Conservation (phyloP, 2,329 filamentous ascomycete species). For the Aureobasidium melanogenum region DNA sequence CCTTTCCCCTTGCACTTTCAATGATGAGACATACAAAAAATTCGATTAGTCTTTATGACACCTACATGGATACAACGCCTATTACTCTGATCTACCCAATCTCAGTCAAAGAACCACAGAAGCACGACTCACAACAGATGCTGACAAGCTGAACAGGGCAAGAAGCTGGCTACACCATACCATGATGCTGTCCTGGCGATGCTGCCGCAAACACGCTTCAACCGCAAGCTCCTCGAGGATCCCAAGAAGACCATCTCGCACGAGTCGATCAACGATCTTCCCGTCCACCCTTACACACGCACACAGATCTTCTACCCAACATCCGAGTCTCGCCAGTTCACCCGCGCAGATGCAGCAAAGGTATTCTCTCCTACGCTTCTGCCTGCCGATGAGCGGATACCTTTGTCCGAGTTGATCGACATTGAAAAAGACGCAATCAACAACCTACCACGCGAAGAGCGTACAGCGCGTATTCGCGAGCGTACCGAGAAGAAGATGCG, state of each 20-base stretch:
- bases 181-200: conserved; percentile 66
- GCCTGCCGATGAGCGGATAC: conserved; percentile 54
- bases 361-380: conserved; percentile 52
- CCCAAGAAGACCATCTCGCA: conserved; percentile 29
- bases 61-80: conserved; percentile 78
- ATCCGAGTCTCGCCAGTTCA: conserved; percentile 55
- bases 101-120: conserved; percentile 10
- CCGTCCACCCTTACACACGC: conserved; percentile 46
- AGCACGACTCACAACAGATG: neutral
- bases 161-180: conserved; percentile 68
- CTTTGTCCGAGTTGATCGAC: conserved; percentile 51
- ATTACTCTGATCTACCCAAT: conserved; percentile 49
- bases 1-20: conserved; percentile 29
- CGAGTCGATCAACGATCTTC: conserved; percentile 57
- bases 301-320: conserved; percentile 54
- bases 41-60: conserved; percentile 99
- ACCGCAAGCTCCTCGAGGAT: conserved; percentile 28
- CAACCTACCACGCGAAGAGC: conserved; percentile 30
- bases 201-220: conserved; percentile 60
- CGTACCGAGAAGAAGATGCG: conserved; percentile 29
- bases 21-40: conserved; percentile 68
- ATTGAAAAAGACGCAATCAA: conserved; percentile 37
- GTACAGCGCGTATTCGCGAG: conserved; percentile 34
- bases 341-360: conserved; percentile 55
- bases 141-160: conserved; percentile 47